Evolutionary conservation across 805 yeast genomes (phyloP).

Genomic region (Starmerella scarabaei): DNA sequence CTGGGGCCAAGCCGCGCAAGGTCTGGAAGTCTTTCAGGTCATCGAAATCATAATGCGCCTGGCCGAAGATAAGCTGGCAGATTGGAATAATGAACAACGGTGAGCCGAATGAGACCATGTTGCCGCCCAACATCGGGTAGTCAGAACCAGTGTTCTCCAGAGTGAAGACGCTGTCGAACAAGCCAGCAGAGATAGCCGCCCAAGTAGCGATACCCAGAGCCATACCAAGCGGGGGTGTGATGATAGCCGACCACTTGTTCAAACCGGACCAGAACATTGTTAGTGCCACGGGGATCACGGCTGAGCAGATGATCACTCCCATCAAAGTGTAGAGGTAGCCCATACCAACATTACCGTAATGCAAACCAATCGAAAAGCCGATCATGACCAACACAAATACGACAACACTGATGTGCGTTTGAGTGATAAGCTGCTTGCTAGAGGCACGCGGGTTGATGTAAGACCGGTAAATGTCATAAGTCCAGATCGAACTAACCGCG

Average conservation of each 20-base stretch:
- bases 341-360: slow-evolving; percentile 72
- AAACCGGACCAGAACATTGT: slow-evolving; percentile 55
- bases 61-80: slow-evolving; percentile 49
- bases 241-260: slow-evolving; percentile 54
- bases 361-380: slow-evolving; percentile 69
- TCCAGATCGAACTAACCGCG: slow-evolving; percentile 72
- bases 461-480: slow-evolving; percentile 73
- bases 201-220: slow-evolving; percentile 59
- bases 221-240: slow-evolving; percentile 70
- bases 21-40: slow-evolving; percentile 42
- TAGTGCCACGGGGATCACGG: slow-evolving; percentile 64
- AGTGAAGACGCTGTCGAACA: slow-evolving; percentile 39
- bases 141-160: slow-evolving; percentile 51
- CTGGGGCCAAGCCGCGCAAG: slow-evolving; percentile 30
- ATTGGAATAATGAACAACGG: slow-evolving; percentile 57
- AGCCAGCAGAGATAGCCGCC: slow-evolving; percentile 32
- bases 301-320: slow-evolving; percentile 83
- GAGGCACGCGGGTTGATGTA: slow-evolving; percentile 68
- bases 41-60: slow-evolving; percentile 65
- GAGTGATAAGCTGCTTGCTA: slow-evolving; percentile 56
- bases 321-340: slow-evolving; percentile 77
- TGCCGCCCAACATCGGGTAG: slow-evolving; percentile 81
- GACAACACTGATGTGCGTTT: slow-evolving; percentile 57
- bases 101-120: slow-evolving; percentile 65
- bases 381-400: slow-evolving; percentile 54